Evolutionary conservation across 2,329 filamentous ascomycete species (phyloP).

Genomic region (Ilyonectria mors-panacis): DNA sequence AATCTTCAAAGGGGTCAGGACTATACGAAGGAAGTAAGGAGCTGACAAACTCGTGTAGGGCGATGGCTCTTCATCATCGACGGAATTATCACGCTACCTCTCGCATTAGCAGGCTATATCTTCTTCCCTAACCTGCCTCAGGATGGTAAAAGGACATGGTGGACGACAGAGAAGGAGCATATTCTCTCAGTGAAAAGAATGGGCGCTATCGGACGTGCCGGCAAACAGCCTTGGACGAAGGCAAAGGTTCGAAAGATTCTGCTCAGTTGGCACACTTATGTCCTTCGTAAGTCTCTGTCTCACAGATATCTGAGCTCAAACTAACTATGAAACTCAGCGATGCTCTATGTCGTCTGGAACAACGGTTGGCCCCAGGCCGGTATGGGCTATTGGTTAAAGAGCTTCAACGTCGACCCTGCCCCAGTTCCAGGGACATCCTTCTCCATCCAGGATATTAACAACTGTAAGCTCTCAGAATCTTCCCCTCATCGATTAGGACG

Average conservation of each 20-base stretch:
- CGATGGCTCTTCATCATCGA: constrained; percentile 40
- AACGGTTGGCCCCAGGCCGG: constrained; percentile 33
- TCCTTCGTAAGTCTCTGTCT: constrained; percentile 26
- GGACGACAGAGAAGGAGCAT: constrained; percentile 37
- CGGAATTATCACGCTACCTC: constrained; percentile 36
- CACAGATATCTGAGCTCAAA: too few relatives aligned
- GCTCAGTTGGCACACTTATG: constrained; percentile 39
- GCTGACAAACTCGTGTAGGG: constrained; percentile 26
- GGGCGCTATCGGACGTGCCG: constrained; percentile 34
- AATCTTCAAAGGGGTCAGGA: not conserved
- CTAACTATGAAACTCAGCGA: constrained; percentile 13
- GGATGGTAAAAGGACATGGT: constrained; percentile 38
- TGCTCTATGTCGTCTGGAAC: constrained; percentile 39
- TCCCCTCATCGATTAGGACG: too few relatives aligned
- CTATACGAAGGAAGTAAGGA: not conserved
- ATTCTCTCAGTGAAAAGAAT: constrained; percentile 30
- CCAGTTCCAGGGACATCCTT: constrained; percentile 35
- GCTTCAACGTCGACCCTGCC: constrained; percentile 34
- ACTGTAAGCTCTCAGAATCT: constrained; percentile 11
- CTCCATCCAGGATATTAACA: constrained; percentile 32
- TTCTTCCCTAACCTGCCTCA: constrained; percentile 40
- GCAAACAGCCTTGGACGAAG: constrained; percentile 37
- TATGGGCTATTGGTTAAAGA: constrained; percentile 42
- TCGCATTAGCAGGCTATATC: constrained; percentile 31
- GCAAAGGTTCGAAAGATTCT: constrained; percentile 32